These are phyloP conservation scores for Rhizophora mangle DNA, from an alignment of 345 rosid genomes.

Conservation along the genomic window DNA sequence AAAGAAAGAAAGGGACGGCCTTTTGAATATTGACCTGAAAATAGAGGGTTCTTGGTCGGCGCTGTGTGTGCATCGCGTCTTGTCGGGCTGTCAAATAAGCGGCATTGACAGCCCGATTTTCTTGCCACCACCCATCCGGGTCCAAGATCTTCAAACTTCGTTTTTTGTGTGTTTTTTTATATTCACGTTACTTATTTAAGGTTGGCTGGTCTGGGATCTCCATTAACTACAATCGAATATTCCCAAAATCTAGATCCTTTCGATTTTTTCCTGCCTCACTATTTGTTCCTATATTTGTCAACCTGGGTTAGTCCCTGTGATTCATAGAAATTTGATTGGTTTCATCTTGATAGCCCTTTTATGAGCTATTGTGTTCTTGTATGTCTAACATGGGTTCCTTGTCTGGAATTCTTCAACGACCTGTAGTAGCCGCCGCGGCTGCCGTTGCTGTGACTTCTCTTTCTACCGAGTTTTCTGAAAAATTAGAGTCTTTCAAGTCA, in stretches of 20 bases:
- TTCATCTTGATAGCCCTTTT: conserved; percentile 1
- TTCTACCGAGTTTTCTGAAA: conserved; percentile 62
- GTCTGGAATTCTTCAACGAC: conserved; percentile 76
- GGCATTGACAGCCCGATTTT: conserved; percentile 23
- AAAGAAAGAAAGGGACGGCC: no score
- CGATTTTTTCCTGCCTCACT: not conserved
- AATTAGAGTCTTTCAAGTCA: conserved; percentile 41
- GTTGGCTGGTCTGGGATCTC: not conserved
- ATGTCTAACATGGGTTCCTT: conserved; percentile 62
- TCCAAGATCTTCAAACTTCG: not conserved
- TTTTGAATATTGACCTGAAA: not conserved
- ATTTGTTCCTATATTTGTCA: not conserved
- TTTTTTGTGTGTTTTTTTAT: no score
- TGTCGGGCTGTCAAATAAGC: conserved; percentile 23
- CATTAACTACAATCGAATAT: conserved; percentile 2
- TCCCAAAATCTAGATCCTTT: not conserved
- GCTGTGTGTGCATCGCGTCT: not conserved
- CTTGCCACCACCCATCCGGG: not conserved
- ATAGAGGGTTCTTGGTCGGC: conserved; percentile 9
- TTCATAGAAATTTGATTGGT: not conserved
- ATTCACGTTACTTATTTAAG: not conserved
- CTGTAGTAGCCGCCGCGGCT: conserved; percentile 81
- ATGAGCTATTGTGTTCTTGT: conserved; percentile 32
- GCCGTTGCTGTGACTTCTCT: conserved; percentile 77
- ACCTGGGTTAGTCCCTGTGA: not conserved